Conservation (phyloP, 768 basidiomycete species). For the Tulasnella sp. region DNA sequence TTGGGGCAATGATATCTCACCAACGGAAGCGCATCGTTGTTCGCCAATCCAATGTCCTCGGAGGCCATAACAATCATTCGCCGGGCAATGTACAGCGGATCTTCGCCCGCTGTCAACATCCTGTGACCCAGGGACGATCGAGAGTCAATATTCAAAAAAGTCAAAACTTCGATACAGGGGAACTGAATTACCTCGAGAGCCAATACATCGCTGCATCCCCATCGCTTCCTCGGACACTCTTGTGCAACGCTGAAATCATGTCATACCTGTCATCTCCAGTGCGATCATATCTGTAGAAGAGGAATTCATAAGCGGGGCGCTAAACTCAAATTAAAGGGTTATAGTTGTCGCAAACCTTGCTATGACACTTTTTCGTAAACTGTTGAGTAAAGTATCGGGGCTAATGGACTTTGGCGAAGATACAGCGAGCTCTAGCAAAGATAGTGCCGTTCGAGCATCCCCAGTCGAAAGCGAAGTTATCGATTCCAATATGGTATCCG, state of each 20-base stretch:
- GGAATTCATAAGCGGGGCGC: neutral
- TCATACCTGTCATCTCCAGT: constrained; percentile 66
- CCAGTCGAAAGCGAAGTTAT: constrained; percentile 47
- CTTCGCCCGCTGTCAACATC: constrained; percentile 70
- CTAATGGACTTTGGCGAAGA: constrained; percentile 30
- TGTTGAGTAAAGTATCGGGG: constrained; percentile 40
- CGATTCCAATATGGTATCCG: constrained; percentile 34
- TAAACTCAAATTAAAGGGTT: neutral
- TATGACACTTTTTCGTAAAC: constrained; percentile 49
- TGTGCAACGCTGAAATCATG: constrained; percentile 76
- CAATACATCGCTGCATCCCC: constrained; percentile 74
- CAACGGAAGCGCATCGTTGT: constrained; percentile 60
- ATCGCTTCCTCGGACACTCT: constrained; percentile 65
- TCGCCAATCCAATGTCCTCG: constrained; percentile 75
- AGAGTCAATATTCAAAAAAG: neutral
- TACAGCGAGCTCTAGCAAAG: constrained; percentile 59
- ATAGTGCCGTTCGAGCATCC: constrained; percentile 67
- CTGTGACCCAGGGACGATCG: constrained; percentile 22
- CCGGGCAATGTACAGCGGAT: constrained; percentile 62
- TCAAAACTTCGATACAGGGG: neutral
- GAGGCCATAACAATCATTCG: constrained; percentile 69
- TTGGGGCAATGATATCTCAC: constrained; percentile 30
- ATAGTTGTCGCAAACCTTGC: constrained; percentile 34
- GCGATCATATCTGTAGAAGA: constrained; percentile 41
- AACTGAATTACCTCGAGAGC: constrained; percentile 40